Base-by-base conservation (phyloP, 495 filamentous ascomycete species). In the Podospora sp. region DNA sequence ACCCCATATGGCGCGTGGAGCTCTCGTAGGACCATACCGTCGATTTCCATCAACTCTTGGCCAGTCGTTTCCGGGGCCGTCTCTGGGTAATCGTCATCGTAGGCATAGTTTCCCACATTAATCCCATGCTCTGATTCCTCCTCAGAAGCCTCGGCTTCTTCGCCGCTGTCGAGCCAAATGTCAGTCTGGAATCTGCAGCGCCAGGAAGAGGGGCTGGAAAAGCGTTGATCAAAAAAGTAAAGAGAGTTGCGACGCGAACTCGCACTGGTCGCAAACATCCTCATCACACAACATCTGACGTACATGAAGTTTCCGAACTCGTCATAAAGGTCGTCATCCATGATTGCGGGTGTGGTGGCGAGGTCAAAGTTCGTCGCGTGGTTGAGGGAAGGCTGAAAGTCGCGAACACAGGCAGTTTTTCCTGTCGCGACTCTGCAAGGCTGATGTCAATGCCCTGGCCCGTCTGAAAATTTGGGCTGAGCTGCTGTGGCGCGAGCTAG, bases 1-100 rank as follows among this genome's bases (percentile, higher is more conserved):
- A 5, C 56, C 18, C 66, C 33, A 8, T 35, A 14, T 2, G 18
- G 60, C 52, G 69, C 62, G 65, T 59, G 9, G 20, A 25, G 55
- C 14, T 6, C 22, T 25, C n/a, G 55, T 6, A 25, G 49, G 11
- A 33, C 22, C 82, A 62, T 80, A 91, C 90, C 91, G 78, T 98
- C 95, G 27, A 97, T 79, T 75, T 98, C 92, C 96, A 99, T 98
- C 74, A 94, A 81, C 77, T 97, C 90, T 76, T 96, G 91, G 33
- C 89, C 86, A 65, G 89, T 83, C 35, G 73, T 80, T 65, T 86
- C 88, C 56, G 85, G 84, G 2, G 82, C 87, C 36, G 87, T 87
- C 60, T 85, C 86, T 20, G 88, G 87, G 26, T 90, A 86, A 29
- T 93, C 91, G 68, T 92, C 91, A 69, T 92, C 91, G 76, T 93